Percentiles rank a stretch among this genome's conserved stretches.
Conservation (phyloP, 2,329 filamentous ascomycete genomes). For the Microdochium nivale region DNA sequence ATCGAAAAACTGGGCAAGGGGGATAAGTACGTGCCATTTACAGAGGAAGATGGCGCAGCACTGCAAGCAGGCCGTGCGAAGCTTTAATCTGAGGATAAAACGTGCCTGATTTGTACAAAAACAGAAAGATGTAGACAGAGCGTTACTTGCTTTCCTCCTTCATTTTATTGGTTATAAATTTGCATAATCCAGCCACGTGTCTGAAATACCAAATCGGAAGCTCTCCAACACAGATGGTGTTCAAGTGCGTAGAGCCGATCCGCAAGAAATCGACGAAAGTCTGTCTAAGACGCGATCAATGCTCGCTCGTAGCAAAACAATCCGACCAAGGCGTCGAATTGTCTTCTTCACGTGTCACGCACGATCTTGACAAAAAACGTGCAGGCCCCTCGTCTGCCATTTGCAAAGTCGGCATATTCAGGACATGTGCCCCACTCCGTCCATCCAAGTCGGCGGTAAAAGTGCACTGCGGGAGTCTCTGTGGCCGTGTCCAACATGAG, state of each 20-base stretch:
- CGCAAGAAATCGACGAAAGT: too few relatives aligned
- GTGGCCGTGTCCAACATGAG: conserved; percentile 17
- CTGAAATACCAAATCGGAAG: too few relatives aligned
- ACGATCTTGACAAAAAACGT: not conserved
- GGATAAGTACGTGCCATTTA: conserved; percentile 51
- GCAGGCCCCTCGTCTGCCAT: not conserved
- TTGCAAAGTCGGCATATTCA: not conserved
- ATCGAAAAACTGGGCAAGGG: conserved; percentile 49
- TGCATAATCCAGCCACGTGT: too few relatives aligned
- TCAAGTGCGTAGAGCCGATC: too few relatives aligned
- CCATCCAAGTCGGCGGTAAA: conserved; percentile 16
- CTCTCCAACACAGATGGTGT: too few relatives aligned
- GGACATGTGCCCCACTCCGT: conserved; percentile 18
- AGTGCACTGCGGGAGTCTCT: conserved; percentile 13
- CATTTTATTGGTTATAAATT: too few relatives aligned
- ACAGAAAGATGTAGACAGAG: too few relatives aligned
- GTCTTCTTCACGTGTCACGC: not conserved
- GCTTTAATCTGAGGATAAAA: conserved; percentile 22
- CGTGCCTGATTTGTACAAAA: too few relatives aligned
- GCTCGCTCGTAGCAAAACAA: too few relatives aligned
- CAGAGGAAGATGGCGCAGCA: conserved; percentile 46
- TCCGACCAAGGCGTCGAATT: not conserved
- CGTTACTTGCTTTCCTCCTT: too few relatives aligned
- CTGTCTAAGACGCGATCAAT: too few relatives aligned
- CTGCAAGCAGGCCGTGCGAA: conserved; percentile 35